Conservation (phyloP, 1,284 basidiomycete genomes). For the Moniliophthora roreri region DNA sequence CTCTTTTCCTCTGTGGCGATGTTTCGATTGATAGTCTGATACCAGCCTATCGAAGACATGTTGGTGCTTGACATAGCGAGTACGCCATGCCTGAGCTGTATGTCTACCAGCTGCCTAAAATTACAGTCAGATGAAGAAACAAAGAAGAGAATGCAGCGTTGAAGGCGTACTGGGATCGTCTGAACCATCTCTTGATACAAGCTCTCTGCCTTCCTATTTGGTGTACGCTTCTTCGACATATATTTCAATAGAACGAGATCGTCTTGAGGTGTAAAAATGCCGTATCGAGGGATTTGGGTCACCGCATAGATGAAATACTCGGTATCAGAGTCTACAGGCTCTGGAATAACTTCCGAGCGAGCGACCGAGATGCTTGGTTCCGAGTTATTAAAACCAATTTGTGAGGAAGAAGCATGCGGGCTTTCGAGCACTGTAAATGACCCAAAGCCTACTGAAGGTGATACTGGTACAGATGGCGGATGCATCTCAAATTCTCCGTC, state of each 20-base stretch:
- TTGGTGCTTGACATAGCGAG: background rate
- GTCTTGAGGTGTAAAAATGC: constrained; percentile 1
- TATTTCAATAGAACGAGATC: background rate
- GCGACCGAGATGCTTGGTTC: background rate
- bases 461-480: too few species aligned
- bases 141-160: background rate
- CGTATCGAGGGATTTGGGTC: background rate
- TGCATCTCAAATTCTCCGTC: too few species aligned
- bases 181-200: background rate
- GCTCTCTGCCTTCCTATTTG: background rate
- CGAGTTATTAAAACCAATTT: background rate
- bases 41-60: background rate
- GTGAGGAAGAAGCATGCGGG: background rate
- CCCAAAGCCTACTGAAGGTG: too few species aligned
- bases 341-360: background rate
- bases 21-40: too few species aligned
- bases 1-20: too few species aligned
- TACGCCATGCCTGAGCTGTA: background rate
- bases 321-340: background rate
- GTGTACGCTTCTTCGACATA: background rate
- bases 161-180: background rate
- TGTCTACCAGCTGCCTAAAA: constrained; percentile 2
- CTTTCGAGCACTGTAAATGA: background rate
- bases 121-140: background rate
- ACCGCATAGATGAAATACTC: background rate